These are phyloP conservation scores for Sherardia arvensis DNA, from an alignment of 257 asterid genomes.

Conservation along the genomic window DNA sequence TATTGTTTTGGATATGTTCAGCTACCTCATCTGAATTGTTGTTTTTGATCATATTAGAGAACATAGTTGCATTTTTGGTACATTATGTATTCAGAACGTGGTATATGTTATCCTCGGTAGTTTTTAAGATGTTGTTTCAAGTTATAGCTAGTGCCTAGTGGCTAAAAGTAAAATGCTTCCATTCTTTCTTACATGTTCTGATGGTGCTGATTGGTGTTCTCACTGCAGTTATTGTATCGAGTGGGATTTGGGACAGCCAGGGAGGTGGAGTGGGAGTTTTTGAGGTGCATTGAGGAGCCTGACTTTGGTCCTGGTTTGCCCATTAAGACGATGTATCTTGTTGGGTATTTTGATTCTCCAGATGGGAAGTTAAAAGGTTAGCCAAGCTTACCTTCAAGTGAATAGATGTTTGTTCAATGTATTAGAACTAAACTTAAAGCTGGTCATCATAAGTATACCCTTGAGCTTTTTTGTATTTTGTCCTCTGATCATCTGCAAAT, in stretches of 20 bases:
- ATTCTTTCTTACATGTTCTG: not conserved
- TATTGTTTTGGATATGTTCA: not conserved
- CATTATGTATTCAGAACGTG: too few species aligned
- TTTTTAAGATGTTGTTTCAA: not conserved
- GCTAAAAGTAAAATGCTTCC: not conserved
- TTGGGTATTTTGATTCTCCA: constrained; percentile 32
- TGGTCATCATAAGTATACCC: not conserved
- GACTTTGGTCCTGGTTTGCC: constrained; percentile 83
- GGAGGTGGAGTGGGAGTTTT: constrained; percentile 47
- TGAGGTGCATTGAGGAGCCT: constrained; percentile 65
- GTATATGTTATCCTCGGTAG: too few species aligned
- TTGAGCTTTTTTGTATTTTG: not conserved
- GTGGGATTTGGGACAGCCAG: constrained; percentile 33
- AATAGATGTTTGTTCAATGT: not conserved
- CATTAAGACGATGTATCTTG: constrained; percentile 46
- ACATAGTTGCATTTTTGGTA: not conserved
- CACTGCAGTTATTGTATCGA: constrained; percentile 46
- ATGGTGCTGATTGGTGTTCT: constrained; percentile 11
- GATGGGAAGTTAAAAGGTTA: constrained; percentile 48
- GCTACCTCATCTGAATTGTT: not conserved
- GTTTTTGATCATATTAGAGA: not conserved
- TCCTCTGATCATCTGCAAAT: not conserved
- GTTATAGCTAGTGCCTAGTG: not conserved
- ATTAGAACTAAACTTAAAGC: not conserved
- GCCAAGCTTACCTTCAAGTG: constrained; percentile 1